A percentile compares a stretch with the other conserved stretches of the same genome.
Evolutionary conservation across 345 rosid species (phyloP).

Genomic region (Gynandropsis gynandra): DNA sequence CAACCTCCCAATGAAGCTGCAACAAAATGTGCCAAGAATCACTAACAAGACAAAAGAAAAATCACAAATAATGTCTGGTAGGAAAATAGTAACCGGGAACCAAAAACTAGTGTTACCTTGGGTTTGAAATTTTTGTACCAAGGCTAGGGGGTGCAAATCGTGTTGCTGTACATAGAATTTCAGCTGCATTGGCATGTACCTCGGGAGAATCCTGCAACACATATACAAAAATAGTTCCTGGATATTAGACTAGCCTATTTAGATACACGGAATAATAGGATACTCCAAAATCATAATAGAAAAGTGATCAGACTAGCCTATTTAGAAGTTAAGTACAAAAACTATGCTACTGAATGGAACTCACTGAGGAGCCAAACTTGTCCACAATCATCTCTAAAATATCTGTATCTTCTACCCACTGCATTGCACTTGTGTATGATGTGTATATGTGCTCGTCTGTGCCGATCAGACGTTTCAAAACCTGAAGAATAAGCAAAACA

Average conservation of each 20-base stretch:
- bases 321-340: too few relatives aligned
- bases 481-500: constrained; percentile 38
- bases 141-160: constrained; percentile 74
- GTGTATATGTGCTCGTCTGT: constrained; percentile 80
- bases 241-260: too few relatives aligned
- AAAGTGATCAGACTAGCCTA: background rate
- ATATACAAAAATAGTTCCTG: constrained; percentile 22
- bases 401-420: constrained; percentile 75
- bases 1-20: constrained; percentile 77
- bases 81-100: background rate
- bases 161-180: constrained; percentile 73
- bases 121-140: constrained; percentile 66
- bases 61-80: too few relatives aligned
- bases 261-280: constrained; percentile 26
- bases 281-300: constrained; percentile 19
- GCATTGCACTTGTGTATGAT: constrained; percentile 56
- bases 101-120: constrained; percentile 38
- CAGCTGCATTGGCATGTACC: constrained; percentile 93
- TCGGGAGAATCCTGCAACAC: constrained; percentile 63
- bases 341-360: constrained; percentile 16
- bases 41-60: constrained; percentile 8
- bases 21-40: constrained; percentile 14
- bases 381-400: constrained; percentile 79
- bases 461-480: constrained; percentile 77
- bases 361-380: constrained; percentile 79